phyloP scores from a whole-genome alignment of 2,329 filamentous ascomycete genomes.

The Rosellinia necatrix region DNA sequence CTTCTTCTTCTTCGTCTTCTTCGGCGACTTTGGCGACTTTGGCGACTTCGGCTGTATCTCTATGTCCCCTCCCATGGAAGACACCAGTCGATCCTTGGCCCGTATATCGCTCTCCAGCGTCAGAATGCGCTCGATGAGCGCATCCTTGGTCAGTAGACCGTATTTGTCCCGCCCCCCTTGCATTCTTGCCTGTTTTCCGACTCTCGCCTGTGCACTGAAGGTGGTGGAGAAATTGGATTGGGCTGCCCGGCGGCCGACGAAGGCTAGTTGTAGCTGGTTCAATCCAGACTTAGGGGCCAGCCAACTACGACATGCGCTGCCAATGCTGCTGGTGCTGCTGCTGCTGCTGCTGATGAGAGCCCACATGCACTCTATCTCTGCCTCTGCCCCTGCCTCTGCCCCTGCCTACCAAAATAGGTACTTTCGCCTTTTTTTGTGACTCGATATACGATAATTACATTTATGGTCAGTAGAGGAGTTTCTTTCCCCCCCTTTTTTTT shows the following conservation, averaged over 20 bases:
- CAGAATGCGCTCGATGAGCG: constrained; percentile 69
- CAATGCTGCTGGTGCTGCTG: too few relatives aligned
- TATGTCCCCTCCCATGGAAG: constrained; percentile 44
- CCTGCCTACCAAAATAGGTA: too few relatives aligned
- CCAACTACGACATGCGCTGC: constrained; percentile 30
- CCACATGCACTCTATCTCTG: constrained; percentile 33
- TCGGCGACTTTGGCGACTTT: constrained; percentile 45
- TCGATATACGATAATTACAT: too few relatives aligned
- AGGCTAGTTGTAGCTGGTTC: constrained; percentile 16
- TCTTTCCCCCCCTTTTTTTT: too few relatives aligned
- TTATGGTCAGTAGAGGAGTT: too few relatives aligned
- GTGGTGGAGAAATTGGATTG: constrained; percentile 33
- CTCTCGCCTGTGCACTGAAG: constrained; percentile 8
- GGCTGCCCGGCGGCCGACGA: constrained; percentile 11
- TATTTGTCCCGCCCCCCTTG: constrained; percentile 52
- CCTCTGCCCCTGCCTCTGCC: too few relatives aligned
- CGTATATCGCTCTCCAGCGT: constrained; percentile 64
- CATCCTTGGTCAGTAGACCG: constrained; percentile 68
- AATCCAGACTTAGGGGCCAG: constrained; percentile 25
- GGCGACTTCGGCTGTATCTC: constrained; percentile 39
- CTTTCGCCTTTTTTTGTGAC: too few relatives aligned
- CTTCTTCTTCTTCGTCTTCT: constrained; percentile 48
- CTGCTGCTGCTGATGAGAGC: constrained; percentile 18
- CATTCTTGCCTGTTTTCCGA: constrained; percentile 29
- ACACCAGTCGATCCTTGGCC: constrained; percentile 14